Base-by-base conservation (phyloP, 306 rosid genomes). In the Vigna radiata region DNA sequence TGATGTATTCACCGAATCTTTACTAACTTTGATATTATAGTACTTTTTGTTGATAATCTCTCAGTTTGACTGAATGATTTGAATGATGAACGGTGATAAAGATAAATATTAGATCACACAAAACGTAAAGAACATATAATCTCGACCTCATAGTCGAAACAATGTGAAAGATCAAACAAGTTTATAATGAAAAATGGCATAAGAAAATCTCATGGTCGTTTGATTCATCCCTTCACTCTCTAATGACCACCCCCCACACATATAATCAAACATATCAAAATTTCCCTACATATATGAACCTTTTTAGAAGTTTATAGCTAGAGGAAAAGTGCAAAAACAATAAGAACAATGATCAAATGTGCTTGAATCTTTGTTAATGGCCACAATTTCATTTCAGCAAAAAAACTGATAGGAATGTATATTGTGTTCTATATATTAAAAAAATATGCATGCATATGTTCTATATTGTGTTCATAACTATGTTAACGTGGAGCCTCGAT, bases 371-470 rank as follows among this genome's bases (percentile, higher is more conserved):
- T 71, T 54, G 79, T 79, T 49, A 76, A 79, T 37, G 88, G 86
- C 75, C 80, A 75, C 59, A 17, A 48, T 75, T 82, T 82, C 60
- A 52, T 78, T 75, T 56, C 58, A 63, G 50, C 8, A 75, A 55
- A 78, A 52, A 55, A 54, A 81, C 9, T 54, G 62, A 77, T 55
- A 69, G 76, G 47, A 62, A 73, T 62, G 46, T 72, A 74, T 52
- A 36, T n/a, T n/a, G n/a, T n/a, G n/a, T n/a, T n/a, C n/a, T n/a
- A 85, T 85, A 82, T 79, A 85, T 85, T 72, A 77, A 58, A 3
- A 44, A 3, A 44, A 54, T 52, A 54, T 54, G 14, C 29, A 54
- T 48, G 59, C 21, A 59, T n/a, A n/a, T 59, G 59, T 81, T 81
- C 83, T 41, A 25, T 0, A 52, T 81, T 39, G 46, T 71, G 64